Percentiles rank a stretch among this genome's conserved stretches.
Conservation (phyloP, 2,329 filamentous ascomycete genomes). For the Verticillium dahliae region DNA sequence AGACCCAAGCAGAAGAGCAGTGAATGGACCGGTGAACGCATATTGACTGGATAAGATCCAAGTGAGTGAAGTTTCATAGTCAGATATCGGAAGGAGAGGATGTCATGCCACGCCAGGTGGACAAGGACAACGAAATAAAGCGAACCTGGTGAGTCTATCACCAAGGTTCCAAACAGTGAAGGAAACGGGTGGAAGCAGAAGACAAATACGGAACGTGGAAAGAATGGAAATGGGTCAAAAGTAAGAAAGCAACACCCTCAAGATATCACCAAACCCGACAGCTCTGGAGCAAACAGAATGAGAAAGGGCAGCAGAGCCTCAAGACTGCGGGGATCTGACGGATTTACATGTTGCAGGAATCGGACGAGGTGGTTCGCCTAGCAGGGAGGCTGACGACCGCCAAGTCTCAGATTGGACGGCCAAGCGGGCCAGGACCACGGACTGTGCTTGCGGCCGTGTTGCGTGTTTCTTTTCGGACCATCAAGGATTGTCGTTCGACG, state of each 20-base stretch:
- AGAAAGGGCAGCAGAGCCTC: not conserved
- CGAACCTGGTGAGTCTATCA: not conserved
- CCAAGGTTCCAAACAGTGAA: not conserved
- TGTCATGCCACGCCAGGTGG: constrained; percentile 10
- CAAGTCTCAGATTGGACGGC: not conserved
- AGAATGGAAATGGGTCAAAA: constrained; percentile 2
- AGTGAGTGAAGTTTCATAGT: not conserved
- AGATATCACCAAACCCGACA: not conserved
- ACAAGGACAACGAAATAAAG: not conserved
- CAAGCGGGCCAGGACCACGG: not conserved
- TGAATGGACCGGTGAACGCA: constrained; percentile 8
- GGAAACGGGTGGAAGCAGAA: not conserved
- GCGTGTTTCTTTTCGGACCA: not conserved
- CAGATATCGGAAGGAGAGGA: not conserved
- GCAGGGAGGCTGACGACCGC: not conserved
- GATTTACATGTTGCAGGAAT: constrained; percentile 1
- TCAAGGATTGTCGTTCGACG: not conserved
- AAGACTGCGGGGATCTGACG: not conserved
- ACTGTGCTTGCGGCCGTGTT: not conserved
- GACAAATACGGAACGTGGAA: not conserved
- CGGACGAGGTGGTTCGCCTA: not conserved
- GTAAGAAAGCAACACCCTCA: not conserved
- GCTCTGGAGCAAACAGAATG: not conserved
- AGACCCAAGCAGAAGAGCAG: constrained; percentile 8
- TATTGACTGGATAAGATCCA: not conserved